Percentiles rank a stretch among this genome's conserved stretches.
These are phyloP conservation scores for Trichoderma aggressivum DNA, from an alignment of 2,329 filamentous ascomycete species.

Conservation along the genomic window DNA sequence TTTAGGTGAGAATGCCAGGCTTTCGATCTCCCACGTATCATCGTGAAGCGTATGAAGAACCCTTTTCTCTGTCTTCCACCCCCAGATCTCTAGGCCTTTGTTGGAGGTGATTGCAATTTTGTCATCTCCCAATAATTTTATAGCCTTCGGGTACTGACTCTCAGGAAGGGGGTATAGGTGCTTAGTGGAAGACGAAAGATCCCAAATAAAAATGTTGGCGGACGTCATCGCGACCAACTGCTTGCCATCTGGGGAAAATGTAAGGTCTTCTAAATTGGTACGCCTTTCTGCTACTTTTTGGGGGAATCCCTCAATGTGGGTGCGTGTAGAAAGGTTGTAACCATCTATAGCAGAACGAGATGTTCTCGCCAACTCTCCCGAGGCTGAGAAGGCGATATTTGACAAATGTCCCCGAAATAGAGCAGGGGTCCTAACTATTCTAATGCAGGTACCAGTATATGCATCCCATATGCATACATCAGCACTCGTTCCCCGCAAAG, in stretches of 20 bases:
- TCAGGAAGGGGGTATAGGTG: neutral
- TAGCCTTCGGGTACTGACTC: accelerated
- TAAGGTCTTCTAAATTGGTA: neutral
- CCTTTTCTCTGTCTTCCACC: neutral
- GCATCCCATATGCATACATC: neutral
- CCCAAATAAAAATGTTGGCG: neutral
- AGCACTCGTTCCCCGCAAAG: too few relatives aligned
- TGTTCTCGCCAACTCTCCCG: neutral
- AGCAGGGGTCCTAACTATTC: neutral
- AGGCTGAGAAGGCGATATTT: neutral
- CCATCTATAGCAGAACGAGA: too few relatives aligned
- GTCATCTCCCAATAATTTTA: neutral
- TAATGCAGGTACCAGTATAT: accelerated
- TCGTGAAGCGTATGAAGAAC: neutral
- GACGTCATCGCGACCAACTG: accelerated
- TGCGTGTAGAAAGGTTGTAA: neutral
- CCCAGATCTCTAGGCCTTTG: neutral
- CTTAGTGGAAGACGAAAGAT: neutral
- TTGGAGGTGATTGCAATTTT: neutral
- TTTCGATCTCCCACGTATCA: neutral
- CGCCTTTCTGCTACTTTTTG: too few relatives aligned
- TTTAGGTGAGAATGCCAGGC: neutral
- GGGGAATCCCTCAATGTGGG: neutral
- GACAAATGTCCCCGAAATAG: too few relatives aligned
- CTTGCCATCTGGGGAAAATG: neutral